Conservation (phyloP, 441 rosid genomes). For the Flueggea neowawraea region DNA sequence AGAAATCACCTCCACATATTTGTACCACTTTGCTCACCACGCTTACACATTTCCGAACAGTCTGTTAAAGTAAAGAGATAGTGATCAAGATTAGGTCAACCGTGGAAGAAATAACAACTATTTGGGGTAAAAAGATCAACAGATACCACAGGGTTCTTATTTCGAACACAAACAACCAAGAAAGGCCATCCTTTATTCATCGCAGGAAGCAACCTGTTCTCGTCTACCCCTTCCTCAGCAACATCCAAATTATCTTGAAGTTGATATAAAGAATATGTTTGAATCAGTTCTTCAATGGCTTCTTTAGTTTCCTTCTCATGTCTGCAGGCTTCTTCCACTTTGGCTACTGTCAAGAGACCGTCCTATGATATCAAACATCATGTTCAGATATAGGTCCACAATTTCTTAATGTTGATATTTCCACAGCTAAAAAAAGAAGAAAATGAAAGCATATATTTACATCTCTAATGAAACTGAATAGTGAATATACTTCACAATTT, state of each 20-base stretch:
- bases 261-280: slow-evolving; percentile 51
- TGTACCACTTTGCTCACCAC: slow-evolving; percentile 56
- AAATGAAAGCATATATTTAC: too few relatives aligned
- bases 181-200: slow-evolving; percentile 92
- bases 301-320: slow-evolving; percentile 68
- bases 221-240: slow-evolving; percentile 63
- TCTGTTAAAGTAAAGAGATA: slow-evolving; percentile 36
- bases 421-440: too few relatives aligned
- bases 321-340: slow-evolving; percentile 82
- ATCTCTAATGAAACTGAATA: too few relatives aligned
- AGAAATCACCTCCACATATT: slow-evolving; percentile 93
- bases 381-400: neutral
- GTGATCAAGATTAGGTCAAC: neutral
- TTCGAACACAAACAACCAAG: slow-evolving; percentile 65
- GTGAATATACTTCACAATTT: too few relatives aligned
- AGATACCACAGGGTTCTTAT: slow-evolving; percentile 62
- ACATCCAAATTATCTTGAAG: slow-evolving; percentile 65
- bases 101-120: too few relatives aligned
- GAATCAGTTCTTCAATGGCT: slow-evolving; percentile 60
- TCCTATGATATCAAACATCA: slow-evolving; percentile 34
- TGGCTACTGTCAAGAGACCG: slow-evolving; percentile 58
- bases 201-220: slow-evolving; percentile 91
- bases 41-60: slow-evolving; percentile 55
- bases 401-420: too few relatives aligned
- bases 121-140: neutral